A percentile compares a stretch with the other conserved stretches of the same genome.
phyloP scores from a whole-genome alignment of 1,284 basidiomycete genomes.

The Malassezia globosa region DNA sequence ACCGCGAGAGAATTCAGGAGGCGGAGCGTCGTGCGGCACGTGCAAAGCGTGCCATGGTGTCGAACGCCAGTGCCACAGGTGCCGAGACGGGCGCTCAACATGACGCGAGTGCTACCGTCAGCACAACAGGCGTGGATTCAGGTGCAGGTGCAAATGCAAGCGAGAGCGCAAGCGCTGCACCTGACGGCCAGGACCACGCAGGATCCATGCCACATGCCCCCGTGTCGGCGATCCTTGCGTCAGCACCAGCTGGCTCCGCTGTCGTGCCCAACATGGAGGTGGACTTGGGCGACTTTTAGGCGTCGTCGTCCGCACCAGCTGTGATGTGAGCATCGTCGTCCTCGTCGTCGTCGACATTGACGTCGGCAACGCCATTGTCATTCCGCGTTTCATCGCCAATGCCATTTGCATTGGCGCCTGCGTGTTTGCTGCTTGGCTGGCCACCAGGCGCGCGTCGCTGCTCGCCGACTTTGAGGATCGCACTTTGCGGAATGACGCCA shows the following conservation, averaged over 20 bases:
- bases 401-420: constrained; percentile 32
- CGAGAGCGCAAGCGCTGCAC: neutral
- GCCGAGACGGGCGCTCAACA: neutral
- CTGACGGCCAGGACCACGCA: neutral
- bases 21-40: constrained; percentile 60
- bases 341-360: constrained; percentile 52
- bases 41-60: constrained; percentile 53
- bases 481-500: constrained; percentile 46
- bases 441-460: constrained; percentile 60
- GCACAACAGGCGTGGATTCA: neutral
- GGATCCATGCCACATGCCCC: constrained; percentile 2
- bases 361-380: neutral
- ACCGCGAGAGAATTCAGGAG: constrained; percentile 63
- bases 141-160: no score
- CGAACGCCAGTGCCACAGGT: neutral
- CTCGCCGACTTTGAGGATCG: constrained; percentile 49
- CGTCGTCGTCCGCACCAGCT: constrained; percentile 5
- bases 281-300: constrained; percentile 49
- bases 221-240: constrained; percentile 3
- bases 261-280: constrained; percentile 48
- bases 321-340: constrained; percentile 51
- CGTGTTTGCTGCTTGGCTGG: no score
- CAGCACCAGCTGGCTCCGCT: constrained; percentile 20
- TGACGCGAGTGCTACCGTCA: neutral
- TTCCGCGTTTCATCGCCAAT: constrained; percentile 36